Conservation (phyloP, 2,329 filamentous ascomycete species). For the Helotiales sp. region DNA sequence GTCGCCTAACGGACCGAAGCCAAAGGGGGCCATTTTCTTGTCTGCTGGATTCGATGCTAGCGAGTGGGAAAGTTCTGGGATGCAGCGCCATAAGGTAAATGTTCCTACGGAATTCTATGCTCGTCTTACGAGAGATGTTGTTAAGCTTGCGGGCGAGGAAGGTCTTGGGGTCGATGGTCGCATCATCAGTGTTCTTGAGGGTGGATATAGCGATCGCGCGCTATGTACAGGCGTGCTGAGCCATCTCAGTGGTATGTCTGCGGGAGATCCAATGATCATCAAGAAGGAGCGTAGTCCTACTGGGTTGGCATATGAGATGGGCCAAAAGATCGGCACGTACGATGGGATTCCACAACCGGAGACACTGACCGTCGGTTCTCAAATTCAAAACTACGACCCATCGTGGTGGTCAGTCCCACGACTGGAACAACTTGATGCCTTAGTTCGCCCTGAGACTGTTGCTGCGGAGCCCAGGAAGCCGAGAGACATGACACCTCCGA, state of each 20-base stretch:
- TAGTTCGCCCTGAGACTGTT: slow-evolving; percentile 57
- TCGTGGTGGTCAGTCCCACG: slow-evolving; percentile 72
- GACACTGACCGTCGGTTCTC: slow-evolving; percentile 17
- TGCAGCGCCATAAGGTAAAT: slow-evolving; percentile 96
- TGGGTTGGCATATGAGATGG: slow-evolving; percentile 64
- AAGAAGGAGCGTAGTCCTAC: slow-evolving; percentile 46
- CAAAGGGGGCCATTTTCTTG: slow-evolving; percentile 88
- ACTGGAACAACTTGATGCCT: slow-evolving; percentile 71
- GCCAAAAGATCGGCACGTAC: slow-evolving; percentile 53
- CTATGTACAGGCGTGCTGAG: slow-evolving; percentile 87
- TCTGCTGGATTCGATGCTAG: slow-evolving; percentile 97
- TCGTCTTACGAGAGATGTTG: slow-evolving; percentile 83
- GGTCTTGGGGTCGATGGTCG: slow-evolving; percentile 79
- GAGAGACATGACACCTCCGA: slow-evolving; percentile 63
- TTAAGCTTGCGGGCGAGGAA: slow-evolving; percentile 80
- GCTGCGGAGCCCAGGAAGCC: slow-evolving; percentile 57
- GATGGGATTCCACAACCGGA: slow-evolving; percentile 36
- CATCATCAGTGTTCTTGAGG: slow-evolving; percentile 91
- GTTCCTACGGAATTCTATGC: slow-evolving; percentile 98
- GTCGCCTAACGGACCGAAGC: slow-evolving; percentile 61
- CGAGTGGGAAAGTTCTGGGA: slow-evolving; percentile 88
- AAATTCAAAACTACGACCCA: slow-evolving; percentile 61
- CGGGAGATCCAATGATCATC: slow-evolving; percentile 51
- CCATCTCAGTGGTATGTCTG: slow-evolving; percentile 82
- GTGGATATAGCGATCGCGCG: slow-evolving; percentile 93